Evolutionary conservation across 2,329 filamentous ascomycete genomes (phyloP), one percentile per base, ranked within the genome.

Genomic region (Calonectria multiphialidica): DNA sequence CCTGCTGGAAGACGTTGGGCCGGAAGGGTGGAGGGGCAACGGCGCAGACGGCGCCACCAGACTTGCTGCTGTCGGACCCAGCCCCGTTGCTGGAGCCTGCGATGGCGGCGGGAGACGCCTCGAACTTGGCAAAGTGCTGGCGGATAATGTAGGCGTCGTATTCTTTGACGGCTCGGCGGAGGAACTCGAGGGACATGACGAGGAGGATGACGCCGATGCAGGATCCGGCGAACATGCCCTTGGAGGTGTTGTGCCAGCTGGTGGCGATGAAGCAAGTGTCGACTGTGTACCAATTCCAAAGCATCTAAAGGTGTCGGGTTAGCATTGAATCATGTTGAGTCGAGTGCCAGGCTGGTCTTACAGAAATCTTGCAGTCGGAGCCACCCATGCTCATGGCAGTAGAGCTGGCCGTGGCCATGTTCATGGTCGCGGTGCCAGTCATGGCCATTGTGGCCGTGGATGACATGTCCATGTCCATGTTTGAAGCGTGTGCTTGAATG

Each of bases 181-280:
- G 88, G 70, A 92, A 85, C 80, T 97, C 94, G 76, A 97, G 92
- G 7, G 84, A 79, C 65, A 96, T 88, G 76, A 94, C 93, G 66
- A 97, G 90, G n/a, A 93, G 85, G 73, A 95, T 87, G 42, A 95
- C 91, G 72, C 93, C 94, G 79, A 97, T 92, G 84, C 94, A 97
- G 65, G 92, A 93, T 25, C 93, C 94, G 59, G 93, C 94, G 80
- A 97, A 96, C 88, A 93, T 93, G 81, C 89, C 92, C 3, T 83
- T 84, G 28, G 92, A 93, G 18, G 86, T 92, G 81, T 96, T 89
- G 79, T 91, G 91, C 94, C 94, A 97, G 25, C 88, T 87, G 9
- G 81, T 77, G 28, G 93, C 85, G 79, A 97, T 88, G 87, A 97
- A 96, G 77, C 83, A 95, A 23, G 92, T 84, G 80, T 93, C 91